Evolutionary conservation across 2,329 filamentous ascomycete genomes (phyloP).

Genomic region (Hirsutella thompsonii): DNA sequence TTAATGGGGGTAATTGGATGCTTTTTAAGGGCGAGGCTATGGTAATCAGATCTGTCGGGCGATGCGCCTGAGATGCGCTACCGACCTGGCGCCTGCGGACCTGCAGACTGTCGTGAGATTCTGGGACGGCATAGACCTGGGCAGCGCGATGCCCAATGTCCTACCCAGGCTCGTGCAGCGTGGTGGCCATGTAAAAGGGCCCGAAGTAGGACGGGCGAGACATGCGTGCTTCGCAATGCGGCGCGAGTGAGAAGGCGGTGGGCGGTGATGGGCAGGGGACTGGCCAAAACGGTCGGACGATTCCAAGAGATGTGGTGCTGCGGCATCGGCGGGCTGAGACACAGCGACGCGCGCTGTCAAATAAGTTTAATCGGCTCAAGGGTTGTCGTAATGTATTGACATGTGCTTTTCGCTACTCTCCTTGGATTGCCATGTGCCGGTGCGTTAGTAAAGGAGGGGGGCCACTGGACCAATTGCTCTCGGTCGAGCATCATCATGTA

Average conservation of each 20-base stretch:
- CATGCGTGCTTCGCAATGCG: background rate
- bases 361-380: too few species aligned
- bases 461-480: too few species aligned
- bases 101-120: slow-evolving; percentile 5
- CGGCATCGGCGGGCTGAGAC: background rate
- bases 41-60: slow-evolving; percentile 8
- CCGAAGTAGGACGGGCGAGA: slow-evolving; percentile 1
- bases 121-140: slow-evolving; percentile 3
- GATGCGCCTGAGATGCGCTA: background rate
- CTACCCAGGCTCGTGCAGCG: background rate
- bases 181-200: slow-evolving; percentile 5
- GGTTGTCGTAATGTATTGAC: background rate
- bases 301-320: background rate
- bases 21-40: slow-evolving; percentile 4
- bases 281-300: background rate
- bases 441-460: background rate
- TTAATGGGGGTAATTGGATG: background rate
- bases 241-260: background rate
- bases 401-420: background rate
- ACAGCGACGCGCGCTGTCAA: too few species aligned
- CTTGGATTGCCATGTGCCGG: background rate
- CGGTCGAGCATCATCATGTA: background rate
- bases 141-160: too few species aligned
- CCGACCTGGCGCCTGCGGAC: slow-evolving; percentile 4
- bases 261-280: background rate